A percentile compares a stretch with the other conserved stretches of the same genome.
These are phyloP conservation scores for Pterocarpus macrocarpus DNA, from an alignment of 306 rosid species.

Conservation along the genomic window DNA sequence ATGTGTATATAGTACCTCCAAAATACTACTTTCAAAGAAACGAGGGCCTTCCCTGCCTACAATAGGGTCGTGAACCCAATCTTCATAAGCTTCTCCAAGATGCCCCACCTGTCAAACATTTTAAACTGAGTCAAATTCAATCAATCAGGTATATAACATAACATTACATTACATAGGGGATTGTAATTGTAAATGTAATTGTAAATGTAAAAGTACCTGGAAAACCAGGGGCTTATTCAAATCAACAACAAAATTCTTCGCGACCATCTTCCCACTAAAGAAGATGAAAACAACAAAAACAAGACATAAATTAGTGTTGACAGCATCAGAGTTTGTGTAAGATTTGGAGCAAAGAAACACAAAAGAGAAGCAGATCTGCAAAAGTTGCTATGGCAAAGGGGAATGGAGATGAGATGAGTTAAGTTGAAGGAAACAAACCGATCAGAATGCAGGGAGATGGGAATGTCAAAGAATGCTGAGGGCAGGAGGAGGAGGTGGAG, in stretches of 20 bases:
- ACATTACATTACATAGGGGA: background rate
- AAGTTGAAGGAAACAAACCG: background rate
- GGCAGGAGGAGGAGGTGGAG: background rate
- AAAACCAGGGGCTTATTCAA: conserved; percentile 79
- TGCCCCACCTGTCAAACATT: conserved; percentile 75
- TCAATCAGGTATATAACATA: too few relatives aligned
- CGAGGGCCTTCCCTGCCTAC: conserved; percentile 86
- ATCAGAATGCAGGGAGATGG: background rate
- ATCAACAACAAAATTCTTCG: conserved; percentile 72
- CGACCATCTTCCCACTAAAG: conserved; percentile 62
- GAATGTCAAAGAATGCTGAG: too few relatives aligned
- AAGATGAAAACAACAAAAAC: conserved; percentile 1
- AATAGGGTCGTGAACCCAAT: conserved; percentile 96
- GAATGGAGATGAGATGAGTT: background rate
- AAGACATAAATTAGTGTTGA: too few relatives aligned
- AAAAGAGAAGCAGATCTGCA: background rate
- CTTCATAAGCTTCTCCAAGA: conserved; percentile 91
- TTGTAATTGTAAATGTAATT: too few relatives aligned
- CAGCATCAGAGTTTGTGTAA: background rate
- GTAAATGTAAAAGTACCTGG: conserved; percentile 62
- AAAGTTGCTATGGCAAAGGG: background rate
- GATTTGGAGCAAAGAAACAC: background rate
- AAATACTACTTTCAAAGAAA: conserved; percentile 66
- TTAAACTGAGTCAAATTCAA: background rate
- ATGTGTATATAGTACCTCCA: conserved; percentile 64